Evolutionary conservation across 495 filamentous ascomycete genomes (phyloP).

Genomic region (Penicillium roqueforti): DNA sequence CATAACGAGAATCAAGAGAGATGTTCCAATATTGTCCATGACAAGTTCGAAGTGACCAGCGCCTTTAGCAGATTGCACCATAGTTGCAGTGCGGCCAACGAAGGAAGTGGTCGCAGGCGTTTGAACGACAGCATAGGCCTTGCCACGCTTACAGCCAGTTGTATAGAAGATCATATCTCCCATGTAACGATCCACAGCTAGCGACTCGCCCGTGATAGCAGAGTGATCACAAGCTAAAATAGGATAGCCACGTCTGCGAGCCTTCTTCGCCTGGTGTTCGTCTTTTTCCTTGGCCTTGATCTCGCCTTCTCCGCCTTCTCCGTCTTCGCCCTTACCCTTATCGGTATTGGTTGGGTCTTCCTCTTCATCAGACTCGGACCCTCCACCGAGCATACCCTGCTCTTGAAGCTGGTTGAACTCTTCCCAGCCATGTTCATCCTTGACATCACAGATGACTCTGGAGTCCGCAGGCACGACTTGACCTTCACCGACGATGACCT

Average conservation of each 20-base stretch:
- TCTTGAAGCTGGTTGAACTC: constrained; percentile 54
- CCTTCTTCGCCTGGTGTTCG: constrained; percentile 10
- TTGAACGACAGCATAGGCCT: constrained; percentile 60
- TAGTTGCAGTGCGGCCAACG: constrained; percentile 63
- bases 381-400: constrained; percentile 52
- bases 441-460: constrained; percentile 68
- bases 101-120: constrained; percentile 62
- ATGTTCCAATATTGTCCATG: constrained; percentile 73
- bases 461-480: constrained; percentile 67
- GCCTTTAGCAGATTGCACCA: constrained; percentile 63
- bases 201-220: constrained; percentile 69
- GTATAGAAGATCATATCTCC: constrained; percentile 66
- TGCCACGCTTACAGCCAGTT: constrained; percentile 70
- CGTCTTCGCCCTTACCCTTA: no score
- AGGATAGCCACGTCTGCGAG: constrained; percentile 45
- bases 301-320: constrained; percentile 11
- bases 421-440: constrained; percentile 60
- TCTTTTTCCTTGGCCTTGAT: constrained; percentile 15
- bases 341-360: constrained; percentile 12
- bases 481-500: constrained; percentile 65
- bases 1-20: constrained; percentile 62
- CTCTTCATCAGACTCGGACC: constrained; percentile 49
- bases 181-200: constrained; percentile 71
- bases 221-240: constrained; percentile 67
- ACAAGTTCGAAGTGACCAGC: constrained; percentile 73